Evolutionary conservation across 73 alveolate genomes (phyloP), one percentile per base, ranked within the genome.

Genomic region (Durusdinium trenchii): DNA sequence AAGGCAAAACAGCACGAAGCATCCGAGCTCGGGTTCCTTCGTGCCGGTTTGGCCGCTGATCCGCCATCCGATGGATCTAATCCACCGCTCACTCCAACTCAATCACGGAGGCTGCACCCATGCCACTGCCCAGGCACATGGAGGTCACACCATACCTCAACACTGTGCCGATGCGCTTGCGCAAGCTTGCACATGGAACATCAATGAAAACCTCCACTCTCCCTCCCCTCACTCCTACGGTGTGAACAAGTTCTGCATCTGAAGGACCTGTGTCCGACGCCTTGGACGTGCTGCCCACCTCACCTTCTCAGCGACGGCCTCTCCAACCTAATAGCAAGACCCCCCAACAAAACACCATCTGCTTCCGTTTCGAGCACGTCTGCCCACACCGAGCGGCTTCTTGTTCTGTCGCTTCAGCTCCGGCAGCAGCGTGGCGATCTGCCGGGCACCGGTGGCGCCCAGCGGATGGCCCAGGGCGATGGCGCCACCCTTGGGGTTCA

Each of bases 401-500:
- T 99, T 99, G 87, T 99, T 99, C 99, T 99, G 99, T 97, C 99
- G 99, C 99, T 99, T 99, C 95, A 99, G 99, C 99, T 99, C 99
- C 60, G 99, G 99, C 99, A 99, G 99, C 96, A 99, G 99, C 46
- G 99, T 99, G 90, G 99, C 99, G 82, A 99, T 99, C 99, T 99
- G 99, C 99, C 99, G 99, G 9, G 99, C 99, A 46, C 99, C 99
- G 99, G 99, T 99, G 98, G 99, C 99, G 38, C 99, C 99, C 54
- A 99, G 99, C 47, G 99, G 99, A 99, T 99, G 99, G 64, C 99
- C 99, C 47, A 99, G 99, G 48, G 99, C 99, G 86, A 99, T 99
- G 32, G 99, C 99, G 73, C 99, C 99, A 42, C 99, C 99, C 99
- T 99, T 99, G 81, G 99, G 99, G 99, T 99, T 99, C 85, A 99